phyloP scores from a whole-genome alignment of 345 rosid species.

The Theobroma cacao region DNA sequence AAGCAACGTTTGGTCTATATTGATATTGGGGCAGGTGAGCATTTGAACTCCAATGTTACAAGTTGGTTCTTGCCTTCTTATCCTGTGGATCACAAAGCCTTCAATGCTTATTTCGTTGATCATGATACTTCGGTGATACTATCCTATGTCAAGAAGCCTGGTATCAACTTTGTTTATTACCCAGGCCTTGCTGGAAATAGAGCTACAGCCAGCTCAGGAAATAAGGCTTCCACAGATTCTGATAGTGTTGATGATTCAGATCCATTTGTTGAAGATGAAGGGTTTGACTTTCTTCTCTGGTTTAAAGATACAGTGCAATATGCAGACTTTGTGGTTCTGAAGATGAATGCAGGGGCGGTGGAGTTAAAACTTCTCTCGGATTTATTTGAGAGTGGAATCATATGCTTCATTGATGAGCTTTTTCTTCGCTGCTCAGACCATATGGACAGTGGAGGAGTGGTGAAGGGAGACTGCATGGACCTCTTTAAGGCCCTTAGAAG shows the following conservation, averaged over 20 bases:
- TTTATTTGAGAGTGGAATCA: slow-evolving; percentile 58
- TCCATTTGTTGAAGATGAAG: slow-evolving; percentile 52
- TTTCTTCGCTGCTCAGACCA: slow-evolving; percentile 57
- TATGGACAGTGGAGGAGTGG: slow-evolving; percentile 22
- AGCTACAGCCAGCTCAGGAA: slow-evolving; percentile 15
- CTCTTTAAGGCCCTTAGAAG: slow-evolving; percentile 61
- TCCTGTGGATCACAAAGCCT: slow-evolving; percentile 52
- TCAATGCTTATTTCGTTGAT: slow-evolving; percentile 70
- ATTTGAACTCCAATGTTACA: slow-evolving; percentile 37
- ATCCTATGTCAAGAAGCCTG: slow-evolving; percentile 63
- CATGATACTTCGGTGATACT: slow-evolving; percentile 76
- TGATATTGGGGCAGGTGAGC: slow-evolving; percentile 66
- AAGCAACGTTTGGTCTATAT: slow-evolving; percentile 58
- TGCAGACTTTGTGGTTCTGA: slow-evolving; percentile 76
- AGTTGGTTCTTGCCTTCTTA: slow-evolving; percentile 70
- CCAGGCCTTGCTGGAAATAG: slow-evolving; percentile 60
- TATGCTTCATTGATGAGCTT: slow-evolving; percentile 78
- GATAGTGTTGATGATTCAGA: slow-evolving; percentile 37
- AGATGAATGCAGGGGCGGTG: slow-evolving; percentile 62
- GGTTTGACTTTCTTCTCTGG: slow-evolving; percentile 75
- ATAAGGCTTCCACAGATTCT: slow-evolving; percentile 13
- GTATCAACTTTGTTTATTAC: slow-evolving; percentile 70
- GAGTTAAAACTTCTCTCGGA: slow-evolving; percentile 61
- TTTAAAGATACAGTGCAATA: slow-evolving; percentile 63
- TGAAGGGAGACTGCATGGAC: slow-evolving; percentile 43